A percentile compares a stretch with the other conserved stretches of the same genome.
phyloP scores from a whole-genome alignment of 2,329 filamentous ascomycete genomes.

The Cytospora piceae region DNA sequence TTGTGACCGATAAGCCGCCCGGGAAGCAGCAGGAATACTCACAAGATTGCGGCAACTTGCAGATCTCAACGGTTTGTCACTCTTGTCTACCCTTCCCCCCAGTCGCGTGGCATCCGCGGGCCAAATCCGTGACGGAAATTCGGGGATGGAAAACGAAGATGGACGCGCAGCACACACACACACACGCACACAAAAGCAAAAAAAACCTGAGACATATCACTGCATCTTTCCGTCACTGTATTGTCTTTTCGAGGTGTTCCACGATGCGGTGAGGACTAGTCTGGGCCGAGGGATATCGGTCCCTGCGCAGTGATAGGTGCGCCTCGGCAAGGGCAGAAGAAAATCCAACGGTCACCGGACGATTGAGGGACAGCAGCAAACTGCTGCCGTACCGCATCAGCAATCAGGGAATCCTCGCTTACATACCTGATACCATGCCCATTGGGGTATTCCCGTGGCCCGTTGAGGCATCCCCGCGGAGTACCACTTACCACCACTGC shows the following conservation, averaged over 20 bases:
- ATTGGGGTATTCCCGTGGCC: neutral
- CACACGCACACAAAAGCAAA: no score
- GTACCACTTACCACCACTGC: no score
- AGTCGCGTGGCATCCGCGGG: constrained; percentile 1
- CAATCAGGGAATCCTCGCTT: neutral
- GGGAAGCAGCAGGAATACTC: constrained; percentile 6
- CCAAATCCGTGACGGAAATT: constrained; percentile 7
- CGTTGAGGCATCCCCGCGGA: neutral
- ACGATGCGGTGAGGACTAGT: constrained; percentile 18
- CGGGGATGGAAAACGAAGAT: neutral
- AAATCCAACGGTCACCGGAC: neutral
- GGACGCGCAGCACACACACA: neutral
- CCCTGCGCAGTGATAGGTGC: neutral
- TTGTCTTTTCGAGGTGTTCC: neutral
- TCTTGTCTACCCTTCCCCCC: neutral
- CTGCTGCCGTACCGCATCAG: neutral
- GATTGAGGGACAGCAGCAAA: neutral
- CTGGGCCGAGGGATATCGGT: neutral
- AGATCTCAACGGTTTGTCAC: neutral
- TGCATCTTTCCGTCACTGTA: constrained; percentile 13
- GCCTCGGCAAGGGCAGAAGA: neutral
- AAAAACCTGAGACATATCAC: constrained; percentile 17
- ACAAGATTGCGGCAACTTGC: neutral
- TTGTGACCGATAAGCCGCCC: constrained; percentile 14
- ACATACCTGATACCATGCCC: neutral